Percentiles rank a stretch among this genome's conserved stretches.
Evolutionary conservation across 2,329 filamentous ascomycete genomes (phyloP).

Genomic region (Fusarium equiseti): DNA sequence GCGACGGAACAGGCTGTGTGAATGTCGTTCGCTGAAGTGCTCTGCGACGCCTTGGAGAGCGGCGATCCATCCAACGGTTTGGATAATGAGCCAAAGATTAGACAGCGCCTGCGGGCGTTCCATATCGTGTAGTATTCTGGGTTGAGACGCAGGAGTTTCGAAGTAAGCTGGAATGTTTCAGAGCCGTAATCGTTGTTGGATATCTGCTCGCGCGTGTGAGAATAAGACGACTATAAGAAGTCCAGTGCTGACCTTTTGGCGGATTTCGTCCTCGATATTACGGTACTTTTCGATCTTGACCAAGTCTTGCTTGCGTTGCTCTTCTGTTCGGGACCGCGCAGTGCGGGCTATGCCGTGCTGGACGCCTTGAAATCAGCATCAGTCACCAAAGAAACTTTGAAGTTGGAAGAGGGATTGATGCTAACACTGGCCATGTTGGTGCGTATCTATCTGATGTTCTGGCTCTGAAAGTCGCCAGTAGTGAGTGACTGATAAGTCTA

Average conservation of each 20-base stretch:
- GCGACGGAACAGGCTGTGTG: constrained; percentile 72
- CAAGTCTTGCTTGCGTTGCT: constrained; percentile 77
- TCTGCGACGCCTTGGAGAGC: constrained; percentile 67
- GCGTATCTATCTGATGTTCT: constrained; percentile 4
- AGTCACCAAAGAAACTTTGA: constrained; percentile 28
- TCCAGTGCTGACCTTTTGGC: constrained; percentile 65
- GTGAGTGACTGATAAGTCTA: constrained; percentile 3
- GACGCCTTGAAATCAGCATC: constrained; percentile 43
- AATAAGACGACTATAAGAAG: constrained; percentile 13
- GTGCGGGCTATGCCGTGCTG: constrained; percentile 88
- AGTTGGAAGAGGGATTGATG: not conserved
- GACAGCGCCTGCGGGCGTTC: constrained; percentile 84
- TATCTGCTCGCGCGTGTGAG: constrained; percentile 48
- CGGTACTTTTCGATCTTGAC: constrained; percentile 83
- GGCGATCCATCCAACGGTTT: constrained; percentile 63
- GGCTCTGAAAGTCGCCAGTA: constrained; percentile 8
- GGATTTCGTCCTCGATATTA: constrained; percentile 75
- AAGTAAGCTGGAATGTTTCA: constrained; percentile 74
- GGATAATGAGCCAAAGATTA: constrained; percentile 70
- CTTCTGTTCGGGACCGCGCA: constrained; percentile 71
- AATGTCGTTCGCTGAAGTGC: constrained; percentile 65
- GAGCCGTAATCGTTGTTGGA: constrained; percentile 61
- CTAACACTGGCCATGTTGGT: constrained; percentile 45
- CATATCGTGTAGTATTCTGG: constrained; percentile 93
- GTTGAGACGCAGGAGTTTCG: constrained; percentile 80